Percentiles rank a stretch among this genome's conserved stretches.
Evolutionary conservation across 129 eudicot genomes (phyloP).

Genomic region (Arctium lappa): DNA sequence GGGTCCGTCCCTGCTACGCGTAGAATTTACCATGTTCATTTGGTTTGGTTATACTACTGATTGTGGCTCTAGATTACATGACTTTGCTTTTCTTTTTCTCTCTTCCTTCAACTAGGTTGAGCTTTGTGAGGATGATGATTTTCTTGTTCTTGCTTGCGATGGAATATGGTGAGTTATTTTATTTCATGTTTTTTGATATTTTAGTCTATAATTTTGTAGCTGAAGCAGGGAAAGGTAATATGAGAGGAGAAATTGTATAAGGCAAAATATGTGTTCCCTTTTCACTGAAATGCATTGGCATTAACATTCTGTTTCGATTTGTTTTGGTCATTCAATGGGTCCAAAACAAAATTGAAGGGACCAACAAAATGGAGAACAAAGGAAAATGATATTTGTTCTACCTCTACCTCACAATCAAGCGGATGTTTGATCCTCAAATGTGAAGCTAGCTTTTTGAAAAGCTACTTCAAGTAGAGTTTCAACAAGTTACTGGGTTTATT

Average conservation of each 20-base stretch:
- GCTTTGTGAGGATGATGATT: conserved; percentile 78
- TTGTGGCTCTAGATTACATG: conserved; percentile 22
- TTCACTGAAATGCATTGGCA: background rate
- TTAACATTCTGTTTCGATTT: no score
- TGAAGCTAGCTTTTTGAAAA: no score
- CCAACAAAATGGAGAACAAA: no score
- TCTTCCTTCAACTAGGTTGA: conserved; percentile 52
- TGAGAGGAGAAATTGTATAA: background rate
- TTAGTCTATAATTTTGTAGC: background rate
- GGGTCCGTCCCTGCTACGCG: background rate
- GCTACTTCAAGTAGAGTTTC: no score
- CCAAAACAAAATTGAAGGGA: no score
- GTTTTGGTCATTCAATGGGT: background rate
- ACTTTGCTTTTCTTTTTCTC: conserved; percentile 14
- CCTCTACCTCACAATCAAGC: no score
- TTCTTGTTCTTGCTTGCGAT: conserved; percentile 91
- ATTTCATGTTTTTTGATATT: background rate
- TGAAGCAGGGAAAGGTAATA: background rate
- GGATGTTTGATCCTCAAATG: no score
- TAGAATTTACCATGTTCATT: background rate
- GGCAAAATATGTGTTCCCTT: background rate
- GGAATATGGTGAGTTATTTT: conserved; percentile 74
- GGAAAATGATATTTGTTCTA: no score
- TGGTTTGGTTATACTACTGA: background rate
- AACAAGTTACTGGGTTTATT: no score